Conservation (phyloP, 1,284 basidiomycete genomes). For the Neotropicomus parvogracilis region DNA sequence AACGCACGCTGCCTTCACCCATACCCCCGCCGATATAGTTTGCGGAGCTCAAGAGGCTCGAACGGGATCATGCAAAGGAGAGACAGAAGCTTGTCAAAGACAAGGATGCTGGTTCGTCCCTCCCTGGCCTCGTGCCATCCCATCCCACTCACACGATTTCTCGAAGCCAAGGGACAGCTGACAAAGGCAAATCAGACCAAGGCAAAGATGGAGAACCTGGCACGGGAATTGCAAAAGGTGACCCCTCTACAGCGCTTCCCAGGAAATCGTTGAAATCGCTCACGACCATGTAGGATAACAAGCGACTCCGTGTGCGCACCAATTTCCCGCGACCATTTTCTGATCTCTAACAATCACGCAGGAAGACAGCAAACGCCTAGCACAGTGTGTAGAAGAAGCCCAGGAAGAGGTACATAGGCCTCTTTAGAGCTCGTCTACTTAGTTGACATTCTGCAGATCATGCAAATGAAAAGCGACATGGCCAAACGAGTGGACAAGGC, state of each 20-base stretch:
- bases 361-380: conserved; percentile 78
- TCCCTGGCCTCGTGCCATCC: conserved; percentile 5
- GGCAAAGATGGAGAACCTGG: conserved; percentile 82
- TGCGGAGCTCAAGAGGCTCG: conserved; percentile 75
- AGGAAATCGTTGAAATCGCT: conserved; percentile 16
- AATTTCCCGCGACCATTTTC: not conserved
- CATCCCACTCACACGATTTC: conserved; percentile 13
- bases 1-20: conserved; percentile 15
- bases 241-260: conserved; percentile 16
- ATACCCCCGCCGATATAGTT: conserved; percentile 49
- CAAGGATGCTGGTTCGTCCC: conserved; percentile 71
- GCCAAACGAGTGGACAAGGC: conserved; percentile 71
- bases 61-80: conserved; percentile 82
- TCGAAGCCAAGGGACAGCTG: conserved; percentile 70
- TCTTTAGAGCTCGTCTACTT: conserved; percentile 4
- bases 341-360: conserved; percentile 34
- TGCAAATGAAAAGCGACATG: conserved; percentile 74
- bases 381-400: conserved; percentile 74
- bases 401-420: conserved; percentile 63
- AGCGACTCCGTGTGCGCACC: conserved; percentile 66
- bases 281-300: conserved; percentile 63
- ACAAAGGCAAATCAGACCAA: conserved; percentile 83
- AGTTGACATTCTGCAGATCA: conserved; percentile 44
- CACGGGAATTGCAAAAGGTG: conserved; percentile 81
- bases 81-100: conserved; percentile 83